A percentile compares a stretch with the other conserved stretches of the same genome.
These are phyloP conservation scores for Hypoxylon perforatum DNA, from an alignment of 495 filamentous ascomycete species.

Conservation along the genomic window DNA sequence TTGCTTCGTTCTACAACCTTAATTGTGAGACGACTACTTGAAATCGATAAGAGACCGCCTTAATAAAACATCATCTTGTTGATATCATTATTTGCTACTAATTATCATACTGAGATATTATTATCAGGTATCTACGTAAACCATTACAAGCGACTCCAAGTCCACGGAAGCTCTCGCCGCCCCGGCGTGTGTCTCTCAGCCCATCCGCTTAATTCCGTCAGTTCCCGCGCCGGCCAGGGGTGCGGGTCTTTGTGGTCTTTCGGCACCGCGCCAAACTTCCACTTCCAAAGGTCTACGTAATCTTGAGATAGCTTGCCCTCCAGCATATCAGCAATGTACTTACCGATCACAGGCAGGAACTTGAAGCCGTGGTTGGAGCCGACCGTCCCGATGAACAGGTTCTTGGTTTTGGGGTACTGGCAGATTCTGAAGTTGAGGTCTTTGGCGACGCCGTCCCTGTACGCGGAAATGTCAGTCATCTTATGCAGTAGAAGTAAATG, in stretches of 20 bases:
- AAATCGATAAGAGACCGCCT: too few species aligned
- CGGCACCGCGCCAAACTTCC: slow-evolving; percentile 10
- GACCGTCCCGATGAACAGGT: slow-evolving; percentile 49
- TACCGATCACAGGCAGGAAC: slow-evolving; percentile 64
- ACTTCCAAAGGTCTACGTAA: background rate
- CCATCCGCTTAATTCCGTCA: slow-evolving; percentile 6
- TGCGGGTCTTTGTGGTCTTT: slow-evolving; percentile 8
- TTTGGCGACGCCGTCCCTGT: slow-evolving; percentile 4
- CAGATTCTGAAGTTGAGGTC: slow-evolving; percentile 57
- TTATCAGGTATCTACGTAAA: too few species aligned
- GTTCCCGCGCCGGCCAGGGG: slow-evolving; percentile 2
- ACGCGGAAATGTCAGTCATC: background rate
- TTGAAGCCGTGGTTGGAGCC: slow-evolving; percentile 59
- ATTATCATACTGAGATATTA: too few species aligned
- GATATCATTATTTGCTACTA: too few species aligned
- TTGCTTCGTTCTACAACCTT: too few species aligned
- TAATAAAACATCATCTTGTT: too few species aligned
- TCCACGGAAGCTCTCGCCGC: slow-evolving; percentile 7
- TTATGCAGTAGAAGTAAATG: background rate
- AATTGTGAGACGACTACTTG: too few species aligned
- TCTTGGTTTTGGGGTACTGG: slow-evolving; percentile 56
- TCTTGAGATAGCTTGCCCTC: slow-evolving; percentile 53
- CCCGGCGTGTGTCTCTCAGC: slow-evolving; percentile 5
- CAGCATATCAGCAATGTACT: slow-evolving; percentile 64
- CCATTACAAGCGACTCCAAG: slow-evolving; percentile 6